Percentiles rank a stretch among this genome's conserved stretches.
These are phyloP conservation scores for Leucoagaricus sp. DNA, from an alignment of 1,284 basidiomycete species.

Conservation along the genomic window DNA sequence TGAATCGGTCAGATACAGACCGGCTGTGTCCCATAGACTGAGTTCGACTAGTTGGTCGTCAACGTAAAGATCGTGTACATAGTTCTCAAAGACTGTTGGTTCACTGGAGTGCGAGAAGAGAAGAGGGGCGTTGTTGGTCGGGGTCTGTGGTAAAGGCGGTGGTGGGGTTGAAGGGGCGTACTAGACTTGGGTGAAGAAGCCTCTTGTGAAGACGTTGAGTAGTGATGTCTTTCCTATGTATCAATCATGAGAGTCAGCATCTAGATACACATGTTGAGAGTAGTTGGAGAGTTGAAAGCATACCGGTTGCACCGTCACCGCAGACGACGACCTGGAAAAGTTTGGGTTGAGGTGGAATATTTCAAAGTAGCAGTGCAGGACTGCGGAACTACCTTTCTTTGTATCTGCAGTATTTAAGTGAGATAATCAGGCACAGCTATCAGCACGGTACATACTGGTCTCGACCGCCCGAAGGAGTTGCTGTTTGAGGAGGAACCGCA, in stretches of 20 bases:
- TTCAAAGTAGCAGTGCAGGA: background rate
- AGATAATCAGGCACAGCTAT: conserved; percentile 10
- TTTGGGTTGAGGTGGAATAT: background rate
- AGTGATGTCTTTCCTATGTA: conserved; percentile 76
- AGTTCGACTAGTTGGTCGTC: conserved; percentile 87
- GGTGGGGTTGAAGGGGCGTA: conserved; percentile 38
- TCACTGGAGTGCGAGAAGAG: conserved; percentile 52
- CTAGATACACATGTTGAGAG: background rate
- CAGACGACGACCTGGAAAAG: conserved; percentile 54
- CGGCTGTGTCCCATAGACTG: conserved; percentile 96
- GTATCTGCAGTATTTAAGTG: conserved; percentile 31
- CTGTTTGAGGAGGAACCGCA: conserved; percentile 52
- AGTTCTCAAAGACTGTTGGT: conserved; percentile 93
- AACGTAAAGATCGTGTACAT: conserved; percentile 83
- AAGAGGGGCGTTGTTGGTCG: background rate
- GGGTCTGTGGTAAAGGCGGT: background rate
- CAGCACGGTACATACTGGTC: conserved; percentile 43
- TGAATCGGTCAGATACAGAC: conserved; percentile 53
- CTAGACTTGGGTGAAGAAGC: conserved; percentile 89
- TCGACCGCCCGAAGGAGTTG: conserved; percentile 49
- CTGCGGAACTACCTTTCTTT: conserved; percentile 39
- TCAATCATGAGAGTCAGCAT: background rate
- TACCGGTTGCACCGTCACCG: conserved; percentile 92
- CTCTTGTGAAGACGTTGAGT: conserved; percentile 82
- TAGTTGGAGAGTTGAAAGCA: conserved; percentile 14